A percentile compares a stretch with the other conserved stretches of the same genome.
Evolutionary conservation across 352 stramenopile genomes (phyloP).

Genomic region (Globisporangium acanthophoron): DNA sequence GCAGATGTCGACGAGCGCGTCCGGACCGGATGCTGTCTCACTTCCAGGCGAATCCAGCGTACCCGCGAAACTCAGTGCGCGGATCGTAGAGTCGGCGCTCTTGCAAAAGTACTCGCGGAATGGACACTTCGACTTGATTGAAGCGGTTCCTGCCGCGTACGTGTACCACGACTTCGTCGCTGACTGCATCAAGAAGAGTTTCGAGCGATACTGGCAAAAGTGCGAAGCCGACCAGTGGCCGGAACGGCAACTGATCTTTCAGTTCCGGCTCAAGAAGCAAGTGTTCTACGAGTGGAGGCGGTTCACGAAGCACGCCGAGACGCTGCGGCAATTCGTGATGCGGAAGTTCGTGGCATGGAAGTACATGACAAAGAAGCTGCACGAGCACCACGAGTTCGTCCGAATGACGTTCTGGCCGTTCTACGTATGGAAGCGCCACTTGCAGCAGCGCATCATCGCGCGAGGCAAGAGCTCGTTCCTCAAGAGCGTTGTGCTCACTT

Average conservation of each 20-base stretch:
- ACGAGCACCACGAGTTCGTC: slow-evolving; percentile 54
- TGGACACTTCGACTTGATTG: slow-evolving; percentile 64
- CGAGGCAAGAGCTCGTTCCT: slow-evolving; percentile 55
- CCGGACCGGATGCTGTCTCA: slow-evolving; percentile 2
- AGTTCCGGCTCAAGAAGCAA: slow-evolving; percentile 51
- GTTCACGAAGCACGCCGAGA: slow-evolving; percentile 34
- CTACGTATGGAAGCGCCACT: slow-evolving; percentile 73
- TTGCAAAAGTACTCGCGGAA: slow-evolving; percentile 80
- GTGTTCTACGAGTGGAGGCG: slow-evolving; percentile 41
- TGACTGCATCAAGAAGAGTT: slow-evolving; percentile 42
- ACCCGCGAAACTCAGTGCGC: slow-evolving; percentile 39
- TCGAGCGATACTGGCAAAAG: slow-evolving; percentile 31
- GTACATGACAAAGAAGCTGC: slow-evolving; percentile 37
- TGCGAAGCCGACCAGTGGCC: slow-evolving; percentile 44
- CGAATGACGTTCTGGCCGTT: slow-evolving; percentile 71
- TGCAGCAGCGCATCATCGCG: slow-evolving; percentile 65
- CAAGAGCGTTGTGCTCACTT: slow-evolving; percentile 44
- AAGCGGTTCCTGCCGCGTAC: slow-evolving; percentile 35
- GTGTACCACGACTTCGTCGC: slow-evolving; percentile 52
- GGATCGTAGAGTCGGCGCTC: slow-evolving; percentile 45
- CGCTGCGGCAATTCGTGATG: slow-evolving; percentile 33
- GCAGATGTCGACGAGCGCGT: slow-evolving; percentile 2
- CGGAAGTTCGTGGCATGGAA: slow-evolving; percentile 66
- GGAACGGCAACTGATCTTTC: slow-evolving; percentile 54
- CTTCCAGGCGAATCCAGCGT: slow-evolving; percentile 4